phyloP scores from a whole-genome alignment of 768 basidiomycete species.

The Agrocybe praecox region DNA sequence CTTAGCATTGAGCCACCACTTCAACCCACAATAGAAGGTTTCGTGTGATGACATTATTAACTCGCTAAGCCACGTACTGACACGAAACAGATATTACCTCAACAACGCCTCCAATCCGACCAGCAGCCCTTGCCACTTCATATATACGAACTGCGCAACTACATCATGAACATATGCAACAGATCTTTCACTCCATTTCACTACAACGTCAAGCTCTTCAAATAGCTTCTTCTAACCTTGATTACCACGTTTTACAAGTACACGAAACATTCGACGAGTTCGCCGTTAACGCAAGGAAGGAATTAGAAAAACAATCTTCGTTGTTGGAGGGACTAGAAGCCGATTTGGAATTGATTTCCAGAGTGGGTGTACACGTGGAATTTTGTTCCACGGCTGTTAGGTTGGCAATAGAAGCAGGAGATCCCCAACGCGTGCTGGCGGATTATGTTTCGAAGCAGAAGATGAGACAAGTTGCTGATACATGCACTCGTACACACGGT shows the following conservation, averaged over 20 bases:
- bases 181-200: constrained; percentile 52
- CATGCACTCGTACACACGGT: constrained; percentile 73
- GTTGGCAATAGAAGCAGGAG: constrained; percentile 72
- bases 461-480: constrained; percentile 81
- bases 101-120: constrained; percentile 73
- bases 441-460: constrained; percentile 80
- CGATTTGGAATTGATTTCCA: constrained; percentile 71
- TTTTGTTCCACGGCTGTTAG: constrained; percentile 71
- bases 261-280: constrained; percentile 72
- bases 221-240: constrained; percentile 74
- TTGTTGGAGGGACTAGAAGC: constrained; percentile 67
- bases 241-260: constrained; percentile 72
- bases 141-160: constrained; percentile 64
- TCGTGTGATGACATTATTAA: constrained; percentile 7
- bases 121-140: constrained; percentile 65
- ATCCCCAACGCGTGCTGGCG: constrained; percentile 67
- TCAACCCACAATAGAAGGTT: constrained; percentile 77
- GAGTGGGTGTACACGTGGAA: constrained; percentile 71
- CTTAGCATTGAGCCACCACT: constrained; percentile 62
- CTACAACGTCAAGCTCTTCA: constrained; percentile 71
- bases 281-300: constrained; percentile 52
- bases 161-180: constrained; percentile 65
- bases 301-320: constrained; percentile 66
- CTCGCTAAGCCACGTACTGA: no score
- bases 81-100: constrained; percentile 64